Conservation (phyloP, 331 rosid species). For the Acacia concinna region DNA sequence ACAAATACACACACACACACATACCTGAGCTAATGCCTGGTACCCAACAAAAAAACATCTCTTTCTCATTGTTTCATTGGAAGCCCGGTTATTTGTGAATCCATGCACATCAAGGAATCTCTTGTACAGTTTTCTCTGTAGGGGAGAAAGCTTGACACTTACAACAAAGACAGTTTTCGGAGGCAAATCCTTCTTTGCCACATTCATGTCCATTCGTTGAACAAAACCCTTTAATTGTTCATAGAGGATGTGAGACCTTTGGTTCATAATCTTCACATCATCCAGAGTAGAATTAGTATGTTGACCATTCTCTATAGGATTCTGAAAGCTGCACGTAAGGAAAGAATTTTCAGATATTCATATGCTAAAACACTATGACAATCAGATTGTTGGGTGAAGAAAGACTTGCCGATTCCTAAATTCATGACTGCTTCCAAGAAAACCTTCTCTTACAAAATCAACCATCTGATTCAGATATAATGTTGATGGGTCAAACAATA, state of each 20-base stretch:
- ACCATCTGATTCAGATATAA: constrained; percentile 76
- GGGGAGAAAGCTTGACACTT: constrained; percentile 88
- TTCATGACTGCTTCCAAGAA: constrained; percentile 98
- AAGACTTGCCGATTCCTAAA: constrained; percentile 88
- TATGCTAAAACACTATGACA: constrained; percentile 9
- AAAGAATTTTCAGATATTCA: constrained; percentile 24
- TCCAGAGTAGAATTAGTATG: constrained; percentile 88
- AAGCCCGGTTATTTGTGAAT: constrained; percentile 55
- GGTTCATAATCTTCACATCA: constrained; percentile 97
- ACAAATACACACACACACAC: constrained; percentile 14
- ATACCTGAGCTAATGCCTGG: constrained; percentile 96
- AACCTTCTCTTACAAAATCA: constrained; percentile 99
- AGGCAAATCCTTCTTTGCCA: constrained; percentile 90
- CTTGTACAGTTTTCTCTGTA: constrained; percentile 86
- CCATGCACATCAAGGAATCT: constrained; percentile 95
- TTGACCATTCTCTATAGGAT: constrained; percentile 96
- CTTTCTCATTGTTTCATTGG: constrained; percentile 66
- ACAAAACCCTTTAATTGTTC: constrained; percentile 92
- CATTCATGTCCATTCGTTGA: constrained; percentile 97
- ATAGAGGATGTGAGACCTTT: constrained; percentile 93
- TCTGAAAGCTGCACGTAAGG: constrained; percentile 75
- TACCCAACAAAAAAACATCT: constrained; percentile 93
- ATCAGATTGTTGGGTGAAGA: constrained; percentile 27
- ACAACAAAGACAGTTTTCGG: constrained; percentile 96
- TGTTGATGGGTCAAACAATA: constrained; percentile 28